Conservation (phyloP, 1,139 yeast species). For the Oligophagozyma castellii region DNA sequence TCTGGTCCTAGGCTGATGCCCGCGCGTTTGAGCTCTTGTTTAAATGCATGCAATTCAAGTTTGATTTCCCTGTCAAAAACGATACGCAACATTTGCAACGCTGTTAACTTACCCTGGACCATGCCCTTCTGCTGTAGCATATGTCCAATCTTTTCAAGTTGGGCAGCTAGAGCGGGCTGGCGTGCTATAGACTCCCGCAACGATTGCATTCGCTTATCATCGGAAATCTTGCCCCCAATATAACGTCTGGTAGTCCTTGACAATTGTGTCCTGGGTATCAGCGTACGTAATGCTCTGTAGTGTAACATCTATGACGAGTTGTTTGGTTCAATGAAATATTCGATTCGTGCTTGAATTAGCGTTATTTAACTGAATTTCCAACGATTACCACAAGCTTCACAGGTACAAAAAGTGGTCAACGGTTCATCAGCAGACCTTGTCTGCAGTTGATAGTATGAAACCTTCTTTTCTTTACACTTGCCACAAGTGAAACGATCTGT, state of each 20-base stretch:
- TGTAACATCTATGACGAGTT: not conserved
- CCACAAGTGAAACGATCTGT: constrained; percentile 97
- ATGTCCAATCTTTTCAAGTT: constrained; percentile 11
- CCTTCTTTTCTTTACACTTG: constrained; percentile 93
- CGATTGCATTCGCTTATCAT: constrained; percentile 14
- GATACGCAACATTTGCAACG: constrained; percentile 19
- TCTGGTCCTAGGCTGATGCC: constrained; percentile 18
- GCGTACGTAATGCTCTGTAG: not conserved
- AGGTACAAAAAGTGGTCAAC: constrained; percentile 91
- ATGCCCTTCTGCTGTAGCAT: constrained; percentile 13
- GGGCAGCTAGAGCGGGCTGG: constrained; percentile 12
- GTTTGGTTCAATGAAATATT: too few relatives aligned
- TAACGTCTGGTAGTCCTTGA: too few relatives aligned
- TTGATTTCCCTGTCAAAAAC: constrained; percentile 17
- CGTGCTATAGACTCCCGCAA: constrained; percentile 16
- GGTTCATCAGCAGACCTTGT: constrained; percentile 99
- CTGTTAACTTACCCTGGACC: constrained; percentile 10
- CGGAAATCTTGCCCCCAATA: constrained; percentile 11
- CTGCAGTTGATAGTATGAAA: constrained; percentile 93
- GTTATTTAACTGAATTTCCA: constrained; percentile 69
- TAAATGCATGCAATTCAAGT: constrained; percentile 15
- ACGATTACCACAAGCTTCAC: constrained; percentile 93
- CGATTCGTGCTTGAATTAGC: too few relatives aligned
- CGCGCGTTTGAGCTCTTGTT: constrained; percentile 13
- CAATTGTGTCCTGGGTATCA: not conserved